These are phyloP conservation scores for Limnomonas spitsbergensis DNA, from an alignment of 139 green algal genomes.

Conservation along the genomic window DNA sequence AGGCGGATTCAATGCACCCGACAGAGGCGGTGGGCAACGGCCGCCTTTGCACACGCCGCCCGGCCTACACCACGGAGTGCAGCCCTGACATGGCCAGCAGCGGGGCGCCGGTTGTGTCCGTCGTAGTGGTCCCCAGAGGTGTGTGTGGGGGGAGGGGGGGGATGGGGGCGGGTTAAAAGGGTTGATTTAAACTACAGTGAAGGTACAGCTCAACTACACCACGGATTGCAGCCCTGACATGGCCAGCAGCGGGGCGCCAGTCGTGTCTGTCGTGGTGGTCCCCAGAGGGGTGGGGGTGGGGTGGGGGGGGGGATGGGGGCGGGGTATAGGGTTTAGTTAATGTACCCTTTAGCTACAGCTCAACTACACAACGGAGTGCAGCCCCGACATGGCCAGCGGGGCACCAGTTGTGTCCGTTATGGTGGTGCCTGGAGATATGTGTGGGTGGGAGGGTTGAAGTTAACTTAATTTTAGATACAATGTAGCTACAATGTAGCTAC, in stretches of 20 bases:
- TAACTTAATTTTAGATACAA: too few species aligned
- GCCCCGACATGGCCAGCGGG: conserved; percentile 41
- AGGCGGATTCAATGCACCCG: conserved; percentile 34
- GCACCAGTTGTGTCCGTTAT: not conserved
- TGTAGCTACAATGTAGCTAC: too few species aligned
- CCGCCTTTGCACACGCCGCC: conserved; percentile 4
- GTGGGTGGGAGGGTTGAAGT: too few species aligned
- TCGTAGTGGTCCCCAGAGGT: conserved; percentile 1
- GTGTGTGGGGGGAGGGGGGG: not conserved
- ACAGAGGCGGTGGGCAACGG: not conserved
- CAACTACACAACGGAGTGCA: conserved; percentile 49
- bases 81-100: conserved; percentile 47
- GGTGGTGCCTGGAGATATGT: not conserved
- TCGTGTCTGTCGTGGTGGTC: not conserved
- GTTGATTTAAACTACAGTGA: too few species aligned
- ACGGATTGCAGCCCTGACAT: conserved; percentile 53
- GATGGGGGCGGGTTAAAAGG: not conserved
- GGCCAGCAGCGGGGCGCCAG: conserved; percentile 20
- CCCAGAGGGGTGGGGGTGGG: not conserved
- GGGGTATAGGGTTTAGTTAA: too few species aligned
- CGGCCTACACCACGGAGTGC: conserved; percentile 48
- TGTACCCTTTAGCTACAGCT: too few species aligned
- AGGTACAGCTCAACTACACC: too few species aligned
- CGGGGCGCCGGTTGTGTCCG: not conserved
- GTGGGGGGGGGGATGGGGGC: too few species aligned